Percentiles rank a stretch among this genome's conserved stretches.
Evolutionary conservation across 2,329 filamentous ascomycete genomes (phyloP).

Genomic region (Paraconiothyrium sp.): DNA sequence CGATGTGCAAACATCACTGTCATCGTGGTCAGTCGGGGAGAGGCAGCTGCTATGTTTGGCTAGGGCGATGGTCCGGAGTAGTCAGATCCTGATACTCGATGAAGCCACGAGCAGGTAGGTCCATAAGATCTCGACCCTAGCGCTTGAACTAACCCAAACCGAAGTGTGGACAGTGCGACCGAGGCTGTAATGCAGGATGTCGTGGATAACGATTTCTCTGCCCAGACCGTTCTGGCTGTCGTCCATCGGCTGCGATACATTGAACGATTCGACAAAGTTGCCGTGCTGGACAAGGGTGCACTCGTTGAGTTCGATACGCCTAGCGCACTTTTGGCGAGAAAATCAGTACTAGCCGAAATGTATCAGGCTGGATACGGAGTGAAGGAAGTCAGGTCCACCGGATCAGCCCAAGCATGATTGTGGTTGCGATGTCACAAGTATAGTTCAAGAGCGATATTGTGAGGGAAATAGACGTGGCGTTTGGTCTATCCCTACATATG

Average conservation of each 20-base stretch:
- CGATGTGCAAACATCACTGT: constrained; percentile 14
- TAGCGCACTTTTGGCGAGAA: constrained; percentile 7
- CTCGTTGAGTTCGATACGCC: constrained; percentile 20
- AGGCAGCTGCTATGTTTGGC: constrained; percentile 69
- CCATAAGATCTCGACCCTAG: neutral
- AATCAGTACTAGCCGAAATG: constrained; percentile 12
- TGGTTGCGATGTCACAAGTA: no score
- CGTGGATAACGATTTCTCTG: constrained; percentile 60
- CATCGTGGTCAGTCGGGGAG: constrained; percentile 56
- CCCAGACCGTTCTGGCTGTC: constrained; percentile 24
- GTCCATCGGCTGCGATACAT: constrained; percentile 17
- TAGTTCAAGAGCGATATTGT: no score
- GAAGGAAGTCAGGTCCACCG: neutral
- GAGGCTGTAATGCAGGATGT: constrained; percentile 65
- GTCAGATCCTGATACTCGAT: constrained; percentile 25
- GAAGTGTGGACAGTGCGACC: constrained; percentile 32
- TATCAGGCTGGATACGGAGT: constrained; percentile 6
- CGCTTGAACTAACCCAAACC: constrained; percentile 9
- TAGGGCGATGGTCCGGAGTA: constrained; percentile 59
- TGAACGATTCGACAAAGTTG: constrained; percentile 19
- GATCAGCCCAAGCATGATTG: neutral
- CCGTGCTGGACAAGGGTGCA: constrained; percentile 20
- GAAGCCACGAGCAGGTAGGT: constrained; percentile 28
- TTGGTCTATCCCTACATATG: no score
- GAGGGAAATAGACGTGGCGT: no score